Base-by-base conservation (phyloP, 768 basidiomycete genomes). In the Amanita inopinata region DNA sequence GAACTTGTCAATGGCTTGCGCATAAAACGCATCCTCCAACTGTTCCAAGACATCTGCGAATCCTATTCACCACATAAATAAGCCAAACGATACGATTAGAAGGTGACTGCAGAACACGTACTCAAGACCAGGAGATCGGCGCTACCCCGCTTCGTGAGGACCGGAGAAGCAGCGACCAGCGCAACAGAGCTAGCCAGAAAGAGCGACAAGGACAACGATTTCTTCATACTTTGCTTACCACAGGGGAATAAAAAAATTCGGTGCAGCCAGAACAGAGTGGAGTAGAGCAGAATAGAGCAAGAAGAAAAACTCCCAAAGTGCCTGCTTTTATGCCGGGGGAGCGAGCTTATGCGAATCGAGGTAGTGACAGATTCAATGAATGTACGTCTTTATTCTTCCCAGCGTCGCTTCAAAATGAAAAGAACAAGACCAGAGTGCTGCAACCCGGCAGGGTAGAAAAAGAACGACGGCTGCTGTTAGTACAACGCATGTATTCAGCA, bases 31-130 rank as follows among this genome's bases (percentile, higher is more conserved):
- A 9, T 69, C 70, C 58, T 88, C 86, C 11, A 88, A 64, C 49
- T 80, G 74, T 57, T 89, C 86, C 33, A 89, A 66, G 37, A 83
- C 77, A 56, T 78, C 66, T 33, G 84, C 83, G 49, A 88, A 88
- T 55, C 78, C 86, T 88, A 53, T 24, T n/a, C n/a, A 36, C 11
- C n/a, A 38, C 35, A 38, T 31, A 23, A 10, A 48, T 1, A 43
- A 44, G 20, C 28, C 45, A 24, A 12, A 36, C 30, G 14, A 37
- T 25, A 11, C 12, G 37, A 33, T 17, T 15, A 2, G 27, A 7
- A 30, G n/a, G 6, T 4, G 19, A 20, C 14, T 25, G 6, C 9
- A 23, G 7, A 22, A 22, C 10, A 73, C 80, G 51, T 61, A 83
- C 82, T 67, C 57, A 79, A 67, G 19, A 81, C 78, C 51, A 76